Evolutionary conservation across 805 yeast genomes (phyloP).

Genomic region (Barnettozyma vustinii): DNA sequence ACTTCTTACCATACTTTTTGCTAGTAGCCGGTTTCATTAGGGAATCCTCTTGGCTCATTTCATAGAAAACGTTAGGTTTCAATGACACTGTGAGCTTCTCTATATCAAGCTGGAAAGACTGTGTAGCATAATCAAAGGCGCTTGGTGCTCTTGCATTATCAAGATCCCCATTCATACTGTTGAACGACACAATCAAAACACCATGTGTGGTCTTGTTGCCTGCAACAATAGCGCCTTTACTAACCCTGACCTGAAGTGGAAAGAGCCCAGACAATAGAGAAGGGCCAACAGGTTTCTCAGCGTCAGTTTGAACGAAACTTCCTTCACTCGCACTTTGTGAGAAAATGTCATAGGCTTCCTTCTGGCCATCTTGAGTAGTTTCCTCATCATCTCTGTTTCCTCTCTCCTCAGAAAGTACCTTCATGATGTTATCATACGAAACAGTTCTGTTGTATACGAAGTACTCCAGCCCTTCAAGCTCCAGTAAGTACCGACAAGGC

Average conservation of each 20-base stretch:
- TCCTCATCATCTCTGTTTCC: conserved; percentile 9
- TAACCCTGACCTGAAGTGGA: conserved; percentile 59
- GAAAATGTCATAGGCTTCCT: conserved; percentile 11
- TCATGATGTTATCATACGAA: conserved; percentile 66
- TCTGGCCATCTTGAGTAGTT: conserved; percentile 13
- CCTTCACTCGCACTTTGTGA: conserved; percentile 13
- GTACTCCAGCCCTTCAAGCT: conserved; percentile 73
- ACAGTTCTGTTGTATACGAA: conserved; percentile 75
- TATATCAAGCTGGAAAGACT: conserved; percentile 39
- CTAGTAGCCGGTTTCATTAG: not conserved
- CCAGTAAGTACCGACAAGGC: conserved; percentile 52
- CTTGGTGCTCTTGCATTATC: conserved; percentile 50
- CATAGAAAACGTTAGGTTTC: conserved; percentile 67
- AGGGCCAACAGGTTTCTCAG: not conserved
- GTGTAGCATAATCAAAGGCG: conserved; percentile 52
- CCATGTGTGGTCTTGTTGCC: conserved; percentile 82
- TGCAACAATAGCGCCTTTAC: conserved; percentile 65
- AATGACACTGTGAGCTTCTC: conserved; percentile 53
- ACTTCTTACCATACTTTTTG: conserved; percentile 1
- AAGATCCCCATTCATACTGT: conserved; percentile 45
- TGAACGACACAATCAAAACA: conserved; percentile 56
- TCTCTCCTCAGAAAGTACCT: conserved; percentile 26
- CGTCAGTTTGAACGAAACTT: not conserved
- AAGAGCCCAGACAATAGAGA: conserved; percentile 32
- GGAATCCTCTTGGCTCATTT: conserved; percentile 14